Evolutionary conservation across 1,139 yeast species (phyloP), one percentile per base, ranked within the genome.

Genomic region (Diutina ranongensis): DNA sequence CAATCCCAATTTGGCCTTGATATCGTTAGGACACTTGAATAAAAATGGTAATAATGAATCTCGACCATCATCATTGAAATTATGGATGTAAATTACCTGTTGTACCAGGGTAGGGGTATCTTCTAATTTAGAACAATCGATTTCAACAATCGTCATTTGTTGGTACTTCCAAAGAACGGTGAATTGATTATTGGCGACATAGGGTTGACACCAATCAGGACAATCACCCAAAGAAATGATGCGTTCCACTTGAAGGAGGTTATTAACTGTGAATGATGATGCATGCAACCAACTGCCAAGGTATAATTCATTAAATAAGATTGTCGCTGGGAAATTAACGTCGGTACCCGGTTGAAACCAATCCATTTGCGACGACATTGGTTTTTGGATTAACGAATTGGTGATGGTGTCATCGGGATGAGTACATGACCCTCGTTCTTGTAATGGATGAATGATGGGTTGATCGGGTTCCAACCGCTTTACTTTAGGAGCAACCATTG

Each of bases 61-160:
- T 45, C 58, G 63, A 1, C 74, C 74, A 50, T 68, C 73, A 51
- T 68, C 74, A 45, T 65, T 63, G 42, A 68, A 50, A 49, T 67
- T 64, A 47, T 65, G 59, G 28, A 68, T 63, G 49, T 57, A 68
- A 3, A 67, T 54, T 27, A 65, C 52, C 21, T 60, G 56, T 46
- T 57, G 54, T 27, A 67, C 49, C 20, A 38, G 42, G 5, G 32
- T 55, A 38, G 20, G 57, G 65, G 49, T 51, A 52, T 19, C 46
- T 51, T n/a, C 44, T 34, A n/a, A 4, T 32, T 13, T 33, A 20
- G 22, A 19, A 19, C 38, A 49, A 46, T 25, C 55, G 48, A 19
- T 51, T 45, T 38, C 51, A 48, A 12, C 50, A 38, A 50, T 46
- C 21, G 61, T 50, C 19, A 57, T 51, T 15, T 64, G 54, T 36